A percentile compares a stretch with the other conserved stretches of the same genome.
Conservation (phyloP, 1,284 basidiomycete species). For the Papiliotrema flavescens region DNA sequence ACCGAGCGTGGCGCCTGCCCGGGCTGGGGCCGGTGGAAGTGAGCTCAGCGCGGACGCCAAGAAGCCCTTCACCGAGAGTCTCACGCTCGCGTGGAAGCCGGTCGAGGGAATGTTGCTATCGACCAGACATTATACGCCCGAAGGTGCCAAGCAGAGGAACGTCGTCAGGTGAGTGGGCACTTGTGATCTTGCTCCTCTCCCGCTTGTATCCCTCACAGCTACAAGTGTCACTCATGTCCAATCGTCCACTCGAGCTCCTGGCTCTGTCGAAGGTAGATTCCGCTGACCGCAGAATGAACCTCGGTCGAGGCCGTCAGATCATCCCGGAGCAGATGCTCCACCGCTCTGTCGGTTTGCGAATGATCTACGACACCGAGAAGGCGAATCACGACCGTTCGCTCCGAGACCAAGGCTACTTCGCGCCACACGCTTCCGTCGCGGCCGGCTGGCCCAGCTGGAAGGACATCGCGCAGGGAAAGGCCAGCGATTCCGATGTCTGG, state of each 20-base stretch:
- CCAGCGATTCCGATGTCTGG: neutral
- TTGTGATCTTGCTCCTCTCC: too few species aligned
- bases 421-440: neutral
- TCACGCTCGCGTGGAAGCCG: conserved; percentile 11
- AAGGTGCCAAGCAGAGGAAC: conserved; percentile 1
- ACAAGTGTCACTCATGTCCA: too few species aligned
- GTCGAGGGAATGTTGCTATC: conserved; percentile 11
- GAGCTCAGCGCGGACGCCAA: conserved; percentile 5
- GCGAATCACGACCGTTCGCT: neutral
- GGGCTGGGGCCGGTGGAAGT: neutral
- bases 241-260: too few species aligned
- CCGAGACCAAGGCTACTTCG: neutral
- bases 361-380: neutral
- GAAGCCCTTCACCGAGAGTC: conserved; percentile 2
- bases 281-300: conserved; percentile 3
- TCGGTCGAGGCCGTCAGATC: conserved; percentile 9
- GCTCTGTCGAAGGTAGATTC: neutral
- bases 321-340: conserved; percentile 12
- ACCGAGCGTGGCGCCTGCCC: neutral
- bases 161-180: conserved; percentile 10
- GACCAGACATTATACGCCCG: conserved; percentile 13
- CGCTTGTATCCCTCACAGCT: too few species aligned
- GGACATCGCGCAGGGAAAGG: neutral
- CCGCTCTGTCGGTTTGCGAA: conserved; percentile 8
- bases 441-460: neutral